phyloP scores from a whole-genome alignment of 352 stramenopile genomes.

The Pythium monospermum region DNA sequence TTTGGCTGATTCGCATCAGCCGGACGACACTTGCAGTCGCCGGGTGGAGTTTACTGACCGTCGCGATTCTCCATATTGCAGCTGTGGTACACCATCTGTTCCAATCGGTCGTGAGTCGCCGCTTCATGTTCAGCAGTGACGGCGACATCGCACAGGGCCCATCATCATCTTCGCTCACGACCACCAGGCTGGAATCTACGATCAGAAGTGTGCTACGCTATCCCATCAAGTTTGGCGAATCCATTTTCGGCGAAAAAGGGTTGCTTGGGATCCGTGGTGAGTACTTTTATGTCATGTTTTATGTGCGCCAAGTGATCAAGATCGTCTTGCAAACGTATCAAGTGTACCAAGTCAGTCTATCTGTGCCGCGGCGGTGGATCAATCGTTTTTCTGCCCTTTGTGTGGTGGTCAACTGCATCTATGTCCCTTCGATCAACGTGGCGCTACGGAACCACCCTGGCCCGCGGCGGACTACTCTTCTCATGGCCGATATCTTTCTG shows the following conservation, averaged over 20 bases:
- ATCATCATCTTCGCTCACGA: neutral
- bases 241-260: slow-evolving; percentile 1
- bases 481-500: slow-evolving; percentile 4
- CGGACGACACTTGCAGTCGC: neutral
- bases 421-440: neutral
- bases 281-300: slow-evolving; percentile 7
- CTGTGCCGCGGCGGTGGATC: slow-evolving; percentile 1
- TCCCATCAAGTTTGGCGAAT: neutral
- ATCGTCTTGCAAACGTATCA: slow-evolving; percentile 18
- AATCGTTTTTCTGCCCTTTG: slow-evolving; percentile 7
- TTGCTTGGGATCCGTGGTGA: slow-evolving; percentile 6
- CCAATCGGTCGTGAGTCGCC: neutral
- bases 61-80: neutral
- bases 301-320: slow-evolving; percentile 3
- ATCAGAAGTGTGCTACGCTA: neutral
- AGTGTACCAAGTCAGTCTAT: slow-evolving; percentile 12
- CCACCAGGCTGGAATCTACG: neutral
- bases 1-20: slow-evolving; percentile 7
- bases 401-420: slow-evolving; percentile 16
- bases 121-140: slow-evolving; percentile 6
- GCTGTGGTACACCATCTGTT: neutral
- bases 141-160: neutral
- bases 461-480: neutral
- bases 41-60: neutral
- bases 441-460: neutral